These are phyloP conservation scores for Cinchona pubescens DNA, from an alignment of 257 asterid species.

Conservation along the genomic window DNA sequence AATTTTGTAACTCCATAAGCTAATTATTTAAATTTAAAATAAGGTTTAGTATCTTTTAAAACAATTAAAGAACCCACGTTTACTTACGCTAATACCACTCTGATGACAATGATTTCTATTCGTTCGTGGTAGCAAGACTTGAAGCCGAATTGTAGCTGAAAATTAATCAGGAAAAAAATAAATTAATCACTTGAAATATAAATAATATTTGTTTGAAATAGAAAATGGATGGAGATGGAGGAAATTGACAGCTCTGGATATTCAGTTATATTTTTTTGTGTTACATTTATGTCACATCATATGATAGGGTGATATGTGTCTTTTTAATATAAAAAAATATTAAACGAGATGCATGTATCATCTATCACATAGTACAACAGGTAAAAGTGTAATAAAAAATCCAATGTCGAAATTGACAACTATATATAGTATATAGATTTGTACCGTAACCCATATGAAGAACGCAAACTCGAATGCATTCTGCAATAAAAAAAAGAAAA, in stretches of 20 bases:
- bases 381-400: too few relatives aligned
- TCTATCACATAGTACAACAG: too few relatives aligned
- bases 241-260: too few relatives aligned
- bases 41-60: not conserved
- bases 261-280: too few relatives aligned
- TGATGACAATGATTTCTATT: constrained; percentile 35
- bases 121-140: constrained; percentile 62
- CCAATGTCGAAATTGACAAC: too few relatives aligned
- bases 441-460: constrained; percentile 77
- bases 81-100: constrained; percentile 73
- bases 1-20: not conserved
- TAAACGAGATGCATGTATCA: too few relatives aligned
- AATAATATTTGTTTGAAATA: not conserved
- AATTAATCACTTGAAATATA: not conserved
- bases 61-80: not conserved
- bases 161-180: not conserved
- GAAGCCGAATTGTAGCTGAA: constrained; percentile 72
- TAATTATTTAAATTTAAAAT: too few relatives aligned
- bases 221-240: not conserved
- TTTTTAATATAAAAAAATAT: too few relatives aligned
- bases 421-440: not conserved
- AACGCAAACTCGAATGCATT: constrained; percentile 67
- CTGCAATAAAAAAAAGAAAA: constrained; percentile 32
- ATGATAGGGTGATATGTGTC: too few relatives aligned
- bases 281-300: too few relatives aligned